phyloP scores from a whole-genome alignment of 208 protist genomes.

The Naegleria gruberi region DNA sequence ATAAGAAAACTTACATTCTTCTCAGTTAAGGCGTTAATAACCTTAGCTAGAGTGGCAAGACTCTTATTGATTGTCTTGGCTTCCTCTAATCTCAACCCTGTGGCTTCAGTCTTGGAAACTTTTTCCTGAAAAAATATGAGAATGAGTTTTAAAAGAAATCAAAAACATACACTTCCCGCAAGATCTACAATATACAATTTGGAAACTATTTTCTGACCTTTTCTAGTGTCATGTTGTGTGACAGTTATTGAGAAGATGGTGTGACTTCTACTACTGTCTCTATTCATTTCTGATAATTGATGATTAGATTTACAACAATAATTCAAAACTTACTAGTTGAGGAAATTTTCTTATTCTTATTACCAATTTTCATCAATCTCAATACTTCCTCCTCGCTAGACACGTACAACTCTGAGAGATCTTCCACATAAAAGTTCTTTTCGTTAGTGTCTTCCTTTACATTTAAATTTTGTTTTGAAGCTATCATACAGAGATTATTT shows the following conservation, averaged over 20 bases:
- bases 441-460: conserved; percentile 45
- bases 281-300: conserved; percentile 58
- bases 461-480: conserved; percentile 31
- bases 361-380: conserved; percentile 40
- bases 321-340: neutral
- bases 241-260: conserved; percentile 63
- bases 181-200: conserved; percentile 23
- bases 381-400: conserved; percentile 66
- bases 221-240: neutral
- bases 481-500: conserved; percentile 42
- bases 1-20: neutral
- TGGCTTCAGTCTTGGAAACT: neutral
- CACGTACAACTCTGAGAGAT: conserved; percentile 68
- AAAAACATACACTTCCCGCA: neutral
- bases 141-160: neutral
- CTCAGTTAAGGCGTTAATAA: conserved; percentile 71
- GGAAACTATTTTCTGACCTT: neutral
- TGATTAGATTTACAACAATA: neutral
- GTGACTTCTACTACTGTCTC: conserved; percentile 69
- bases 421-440: conserved; percentile 72
- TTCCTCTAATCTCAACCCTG: conserved; percentile 42
- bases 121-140: neutral
- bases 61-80: conserved; percentile 50
- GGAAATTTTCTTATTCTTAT: neutral
- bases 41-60: conserved; percentile 53